phyloP scores from a whole-genome alignment of 176 grass and related monocot species.

The Cenchrus fungigraminus region DNA sequence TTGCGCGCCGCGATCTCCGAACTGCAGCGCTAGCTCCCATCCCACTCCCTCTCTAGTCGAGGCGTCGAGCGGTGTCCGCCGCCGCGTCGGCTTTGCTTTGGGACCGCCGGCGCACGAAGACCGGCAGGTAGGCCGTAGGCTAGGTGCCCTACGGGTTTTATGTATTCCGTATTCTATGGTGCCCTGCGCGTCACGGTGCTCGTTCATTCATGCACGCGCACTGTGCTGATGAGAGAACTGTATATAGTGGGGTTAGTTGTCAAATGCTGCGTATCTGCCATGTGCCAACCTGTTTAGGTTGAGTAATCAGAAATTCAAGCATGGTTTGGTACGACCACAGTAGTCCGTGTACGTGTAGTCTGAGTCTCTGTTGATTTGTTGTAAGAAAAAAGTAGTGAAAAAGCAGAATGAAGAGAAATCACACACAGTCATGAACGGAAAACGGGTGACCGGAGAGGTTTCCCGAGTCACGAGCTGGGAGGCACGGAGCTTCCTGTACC shows the following conservation, averaged over 20 bases:
- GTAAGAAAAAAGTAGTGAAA: too few species aligned
- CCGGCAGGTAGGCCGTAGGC: not conserved
- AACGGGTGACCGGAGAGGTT: not conserved
- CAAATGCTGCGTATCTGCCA: too few species aligned
- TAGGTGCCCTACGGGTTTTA: not conserved
- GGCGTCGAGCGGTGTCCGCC: not conserved
- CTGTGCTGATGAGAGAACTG: not conserved
- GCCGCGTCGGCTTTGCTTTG: not conserved
- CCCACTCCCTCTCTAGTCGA: not conserved
- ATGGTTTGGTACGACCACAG: not conserved
- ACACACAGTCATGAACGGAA: too few species aligned
- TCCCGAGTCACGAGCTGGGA: not conserved
- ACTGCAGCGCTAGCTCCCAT: too few species aligned
- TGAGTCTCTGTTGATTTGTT: too few species aligned
- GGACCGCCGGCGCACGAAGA: constrained; percentile 21
- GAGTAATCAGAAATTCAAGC: too few species aligned
- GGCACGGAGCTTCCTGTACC: not conserved
- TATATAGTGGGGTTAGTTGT: not conserved
- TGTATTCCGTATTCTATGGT: not conserved
- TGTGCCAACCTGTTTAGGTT: too few species aligned
- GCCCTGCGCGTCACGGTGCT: constrained; percentile 22
- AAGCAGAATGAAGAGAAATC: too few species aligned
- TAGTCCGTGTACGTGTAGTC: not conserved
- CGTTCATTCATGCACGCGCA: constrained; percentile 3
- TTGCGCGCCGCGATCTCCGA: not conserved